A percentile compares a stretch with the other conserved stretches of the same genome.
phyloP scores from a whole-genome alignment of 2,329 filamentous ascomycete genomes.

The Fusarium acutatum region DNA sequence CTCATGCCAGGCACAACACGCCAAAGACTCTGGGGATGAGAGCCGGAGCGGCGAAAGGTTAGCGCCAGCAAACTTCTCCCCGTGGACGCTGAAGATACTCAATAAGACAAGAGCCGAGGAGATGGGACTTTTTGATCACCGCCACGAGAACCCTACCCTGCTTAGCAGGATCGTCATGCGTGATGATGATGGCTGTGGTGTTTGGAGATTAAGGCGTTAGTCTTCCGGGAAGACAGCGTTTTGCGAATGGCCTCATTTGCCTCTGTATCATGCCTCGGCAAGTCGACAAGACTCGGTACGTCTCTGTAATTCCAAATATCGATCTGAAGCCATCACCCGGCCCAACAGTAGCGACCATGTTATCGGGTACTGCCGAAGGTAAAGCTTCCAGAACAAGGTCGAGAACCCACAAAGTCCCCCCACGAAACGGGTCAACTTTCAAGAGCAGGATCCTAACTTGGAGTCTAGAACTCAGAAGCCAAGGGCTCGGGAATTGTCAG shows the following conservation, averaged over 20 bases:
- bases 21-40: not conserved
- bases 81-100: not conserved
- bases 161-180: not conserved
- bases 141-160: not conserved
- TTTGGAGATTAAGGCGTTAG: constrained; percentile 3
- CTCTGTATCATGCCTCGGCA: not conserved
- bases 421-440: not conserved
- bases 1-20: constrained; percentile 8
- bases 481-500: not conserved
- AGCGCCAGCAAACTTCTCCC: constrained; percentile 7
- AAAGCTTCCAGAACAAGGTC: constrained; percentile 8
- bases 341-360: not conserved
- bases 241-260: not conserved
- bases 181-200: not conserved
- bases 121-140: not conserved
- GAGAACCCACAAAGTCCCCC: not conserved
- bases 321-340: not conserved
- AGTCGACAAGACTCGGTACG: not conserved
- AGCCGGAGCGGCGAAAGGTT: constrained; percentile 3
- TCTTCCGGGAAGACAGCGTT: not conserved
- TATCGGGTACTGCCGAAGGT: not conserved
- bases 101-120: not conserved
- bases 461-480: constrained; percentile 24
- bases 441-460: not conserved
- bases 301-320: constrained; percentile 8